Evolutionary conservation across 140 eudicot genomes (phyloP).

Genomic region (Stevia rebaudiana): DNA sequence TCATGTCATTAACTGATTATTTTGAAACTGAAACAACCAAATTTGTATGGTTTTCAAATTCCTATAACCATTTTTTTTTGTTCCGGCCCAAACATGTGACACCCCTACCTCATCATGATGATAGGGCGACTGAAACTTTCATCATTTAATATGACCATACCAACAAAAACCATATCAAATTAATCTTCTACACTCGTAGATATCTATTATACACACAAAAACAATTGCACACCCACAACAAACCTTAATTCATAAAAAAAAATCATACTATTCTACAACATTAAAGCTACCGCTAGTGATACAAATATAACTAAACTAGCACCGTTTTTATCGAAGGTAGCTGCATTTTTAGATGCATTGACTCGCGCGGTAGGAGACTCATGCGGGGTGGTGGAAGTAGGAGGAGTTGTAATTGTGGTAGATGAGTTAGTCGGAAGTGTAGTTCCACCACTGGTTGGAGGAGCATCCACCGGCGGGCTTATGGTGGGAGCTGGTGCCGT

Average conservation of each 20-base stretch:
- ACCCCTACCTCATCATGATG: no score
- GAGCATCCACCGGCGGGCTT: conserved; percentile 25
- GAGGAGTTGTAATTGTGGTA: conserved; percentile 18
- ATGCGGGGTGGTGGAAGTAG: conserved; percentile 25
- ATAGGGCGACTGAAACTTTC: no score
- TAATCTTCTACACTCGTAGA: conserved; percentile 15
- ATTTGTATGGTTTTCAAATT: no score
- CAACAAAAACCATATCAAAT: conserved; percentile 1
- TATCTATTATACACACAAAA: conserved; percentile 21
- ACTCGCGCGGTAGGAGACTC: conserved; percentile 29
- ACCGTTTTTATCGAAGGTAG: neutral
- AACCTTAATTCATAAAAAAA: conserved; percentile 4
- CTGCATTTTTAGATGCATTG: conserved; percentile 33
- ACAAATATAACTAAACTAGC: conserved; percentile 1
- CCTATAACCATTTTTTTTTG: no score
- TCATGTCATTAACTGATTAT: no score
- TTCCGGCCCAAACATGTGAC: no score
- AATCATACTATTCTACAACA: conserved; percentile 14
- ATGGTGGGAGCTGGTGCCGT: conserved; percentile 30
- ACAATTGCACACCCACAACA: conserved; percentile 7
- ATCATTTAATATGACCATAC: conserved; percentile 5
- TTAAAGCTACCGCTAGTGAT: conserved; percentile 14
- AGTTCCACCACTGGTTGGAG: conserved; percentile 14
- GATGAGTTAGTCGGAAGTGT: conserved; percentile 30
- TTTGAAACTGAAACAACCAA: no score